Base-by-base conservation (phyloP, 1,284 basidiomycete genomes). In the Vanrija sp. region DNA sequence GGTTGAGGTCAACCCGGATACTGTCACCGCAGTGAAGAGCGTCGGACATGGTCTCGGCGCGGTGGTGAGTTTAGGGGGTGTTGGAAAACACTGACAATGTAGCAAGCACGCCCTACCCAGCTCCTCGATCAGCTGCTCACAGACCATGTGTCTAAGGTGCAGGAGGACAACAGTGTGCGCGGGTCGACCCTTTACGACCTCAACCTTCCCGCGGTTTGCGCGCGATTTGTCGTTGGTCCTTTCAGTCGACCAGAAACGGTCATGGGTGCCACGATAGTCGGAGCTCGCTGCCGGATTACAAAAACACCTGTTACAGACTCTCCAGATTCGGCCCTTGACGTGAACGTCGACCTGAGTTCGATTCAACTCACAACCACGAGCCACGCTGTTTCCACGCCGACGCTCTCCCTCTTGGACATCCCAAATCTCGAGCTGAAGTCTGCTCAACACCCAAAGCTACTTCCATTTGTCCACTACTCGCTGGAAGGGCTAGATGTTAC, bases 51-150 rank as follows among this genome's bases (percentile, higher is more conserved):
- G 23, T 12, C 43, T 61, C 34, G 18, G 34, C 19, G 28, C 44
- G 0, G 42, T 40, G 0, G 21, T 43, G 18, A 29, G 46, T 48
- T n/a, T 15, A 2, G 4, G 3, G 2, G 5, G 16, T n/a, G 16
- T 7, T 26, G 6, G 6, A 12, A n/a, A 8, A 7, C 10, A 6
- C 43, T 45, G 23, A 45, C 43, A 23, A 7, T 16, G 21, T 15
- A 45, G 43, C 21, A 21, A n/a, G 40, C 43, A 6, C 12, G 39
- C 1, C 54, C 56, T 0, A 54, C 52, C 5, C 26, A 51, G 6
- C 57, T 57, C 3, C 46, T 62, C 5, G 59, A 61, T 38, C 43
- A 55, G 15, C 52, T 60, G 6, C 46, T 61, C 5, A 47, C 38
- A 19, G 39, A 44, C 21, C 54, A 58, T 9, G 54, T 58, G 14